phyloP scores from a whole-genome alignment of 176 grass and related monocot species.

The Bonia amplexicaulis region DNA sequence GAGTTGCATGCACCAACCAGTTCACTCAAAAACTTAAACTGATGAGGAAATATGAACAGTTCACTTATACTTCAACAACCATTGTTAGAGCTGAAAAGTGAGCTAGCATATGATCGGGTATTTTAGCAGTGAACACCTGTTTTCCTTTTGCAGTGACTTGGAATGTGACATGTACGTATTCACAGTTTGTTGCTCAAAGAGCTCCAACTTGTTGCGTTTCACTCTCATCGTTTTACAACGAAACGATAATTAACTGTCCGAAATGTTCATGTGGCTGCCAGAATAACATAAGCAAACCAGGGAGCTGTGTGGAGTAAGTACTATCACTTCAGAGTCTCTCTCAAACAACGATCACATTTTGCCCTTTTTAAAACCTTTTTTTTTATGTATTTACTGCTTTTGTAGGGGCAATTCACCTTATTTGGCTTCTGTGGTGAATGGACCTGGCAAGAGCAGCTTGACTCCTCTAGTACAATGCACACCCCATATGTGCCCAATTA shows the following conservation, averaged over 20 bases:
- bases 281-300: constrained; percentile 59
- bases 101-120: background rate
- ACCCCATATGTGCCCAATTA: constrained; percentile 75
- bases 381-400: background rate
- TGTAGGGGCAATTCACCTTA: constrained; percentile 57
- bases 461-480: constrained; percentile 62
- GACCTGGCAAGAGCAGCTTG: constrained; percentile 36
- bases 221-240: constrained; percentile 73
- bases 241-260: constrained; percentile 65
- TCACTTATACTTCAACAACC: too few species aligned
- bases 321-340: background rate
- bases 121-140: background rate
- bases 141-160: constrained; percentile 62
- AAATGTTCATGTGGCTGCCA: constrained; percentile 71
- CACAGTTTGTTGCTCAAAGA: constrained; percentile 66
- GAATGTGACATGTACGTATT: constrained; percentile 73
- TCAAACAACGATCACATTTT: background rate
- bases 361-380: background rate
- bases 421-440: constrained; percentile 55
- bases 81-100: background rate
- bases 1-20: too few species aligned
- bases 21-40: too few species aligned
- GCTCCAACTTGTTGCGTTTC: constrained; percentile 72
- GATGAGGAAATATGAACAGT: too few species aligned
- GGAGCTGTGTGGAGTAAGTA: constrained; percentile 79